phyloP scores from a whole-genome alignment of 1,284 basidiomycete species.

The Sporisorium exsertum region DNA sequence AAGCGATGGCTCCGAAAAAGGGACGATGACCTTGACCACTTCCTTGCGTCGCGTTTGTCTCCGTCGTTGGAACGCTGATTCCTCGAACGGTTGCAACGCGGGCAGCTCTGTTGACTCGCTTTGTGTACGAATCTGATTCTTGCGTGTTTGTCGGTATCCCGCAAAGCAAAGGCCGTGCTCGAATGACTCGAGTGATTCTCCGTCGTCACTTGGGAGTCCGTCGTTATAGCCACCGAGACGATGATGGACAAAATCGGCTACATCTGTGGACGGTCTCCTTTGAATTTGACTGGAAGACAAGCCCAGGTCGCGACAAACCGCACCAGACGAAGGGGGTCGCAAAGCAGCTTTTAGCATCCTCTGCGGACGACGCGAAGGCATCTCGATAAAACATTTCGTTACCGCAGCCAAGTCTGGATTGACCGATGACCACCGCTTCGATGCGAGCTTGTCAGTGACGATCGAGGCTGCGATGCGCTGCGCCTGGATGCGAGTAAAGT shows the following conservation, averaged over 20 bases:
- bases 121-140: not conserved
- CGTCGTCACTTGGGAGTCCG: not conserved
- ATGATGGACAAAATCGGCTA: conserved; percentile 18
- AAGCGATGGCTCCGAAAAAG: conserved; percentile 30
- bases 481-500: conserved; percentile 12
- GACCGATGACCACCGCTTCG: conserved; percentile 11
- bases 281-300: conserved; percentile 8
- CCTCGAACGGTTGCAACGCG: conserved; percentile 14
- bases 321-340: conserved; percentile 5
- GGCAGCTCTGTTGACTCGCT: not conserved
- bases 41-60: conserved; percentile 22
- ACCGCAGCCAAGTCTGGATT: conserved; percentile 1
- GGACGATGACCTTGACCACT: conserved; percentile 46
- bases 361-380: not conserved
- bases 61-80: conserved; percentile 1
- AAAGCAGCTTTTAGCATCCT: not conserved
- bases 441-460: not conserved
- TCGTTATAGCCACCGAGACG: not conserved
- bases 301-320: conserved; percentile 15
- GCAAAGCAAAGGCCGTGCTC: conserved; percentile 17
- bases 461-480: conserved; percentile 13
- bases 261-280: not conserved
- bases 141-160: conserved; percentile 14
- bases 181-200: conserved; percentile 7
- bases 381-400: too few relatives aligned